These are phyloP conservation scores for Rutidosis leptorrhynchoides DNA, from an alignment of 129 eudicot genomes.

Conservation along the genomic window DNA sequence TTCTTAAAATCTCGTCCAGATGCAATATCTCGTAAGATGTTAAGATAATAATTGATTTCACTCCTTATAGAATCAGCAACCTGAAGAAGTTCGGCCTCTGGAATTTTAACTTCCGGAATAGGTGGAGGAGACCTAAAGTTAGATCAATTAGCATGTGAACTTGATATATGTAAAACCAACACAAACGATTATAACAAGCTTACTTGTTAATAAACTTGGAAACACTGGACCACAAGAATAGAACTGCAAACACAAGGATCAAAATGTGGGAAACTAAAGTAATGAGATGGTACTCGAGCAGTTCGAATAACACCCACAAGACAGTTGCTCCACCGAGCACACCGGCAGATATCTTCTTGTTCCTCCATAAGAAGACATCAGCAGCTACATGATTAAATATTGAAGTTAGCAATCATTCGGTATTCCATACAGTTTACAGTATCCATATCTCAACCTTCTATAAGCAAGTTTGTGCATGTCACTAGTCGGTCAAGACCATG, in stretches of 20 bases:
- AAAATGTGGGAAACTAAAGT: constrained; percentile 53
- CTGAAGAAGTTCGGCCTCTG: constrained; percentile 54
- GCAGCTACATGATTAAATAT: constrained; percentile 48
- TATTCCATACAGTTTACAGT: constrained; percentile 1
- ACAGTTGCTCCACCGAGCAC: constrained; percentile 68
- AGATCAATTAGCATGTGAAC: constrained; percentile 8
- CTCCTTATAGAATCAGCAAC: constrained; percentile 46
- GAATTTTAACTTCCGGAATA: constrained; percentile 63
- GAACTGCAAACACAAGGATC: constrained; percentile 50
- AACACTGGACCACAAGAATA: constrained; percentile 71
- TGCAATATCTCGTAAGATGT: constrained; percentile 48
- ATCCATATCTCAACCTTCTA: constrained; percentile 15
- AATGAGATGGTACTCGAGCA: constrained; percentile 67
- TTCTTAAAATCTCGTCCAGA: constrained; percentile 72
- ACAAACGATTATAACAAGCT: background rate
- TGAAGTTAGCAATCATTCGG: constrained; percentile 2
- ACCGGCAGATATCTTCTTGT: constrained; percentile 71
- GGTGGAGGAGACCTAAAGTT: constrained; percentile 51
- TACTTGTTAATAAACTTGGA: constrained; percentile 60
- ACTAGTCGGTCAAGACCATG: too few relatives aligned
- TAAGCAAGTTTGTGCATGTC: too few relatives aligned
- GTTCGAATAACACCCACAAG: constrained; percentile 63
- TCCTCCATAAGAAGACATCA: constrained; percentile 78
- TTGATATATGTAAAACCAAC: background rate
- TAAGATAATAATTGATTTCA: constrained; percentile 57